Evolutionary conservation across 2,329 filamentous ascomycete genomes (phyloP), one percentile per base, ranked within the genome.

Genomic region (Zarea fungicola): DNA sequence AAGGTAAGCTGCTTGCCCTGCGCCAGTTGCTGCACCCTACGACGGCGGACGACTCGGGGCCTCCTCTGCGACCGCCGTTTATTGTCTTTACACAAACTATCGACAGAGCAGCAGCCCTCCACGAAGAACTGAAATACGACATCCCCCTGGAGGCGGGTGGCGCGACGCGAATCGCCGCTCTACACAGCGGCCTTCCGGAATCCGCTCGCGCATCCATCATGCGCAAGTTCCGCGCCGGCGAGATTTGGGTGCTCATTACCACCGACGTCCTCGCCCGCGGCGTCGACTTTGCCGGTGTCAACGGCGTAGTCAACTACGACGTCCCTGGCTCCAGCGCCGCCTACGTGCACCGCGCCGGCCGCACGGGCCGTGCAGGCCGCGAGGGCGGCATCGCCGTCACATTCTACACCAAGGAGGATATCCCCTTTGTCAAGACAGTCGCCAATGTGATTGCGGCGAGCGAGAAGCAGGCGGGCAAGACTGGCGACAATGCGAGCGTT

Each of bases 1-100:
- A 89, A 60, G 93, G 93, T 52, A 99, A 99, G 65, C 81, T 99
- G 25, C 82, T 96, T 48, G 91, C 89, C 6, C 77, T 99, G 11
- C 86, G 93, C 39, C 90, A 97, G 62, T 80, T 99, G 25, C 76
- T 97, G 2, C 90, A 89, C 57, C 91, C 92, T 0, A 79, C 78
- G 6, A 74, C 82, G 1, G 70, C 72, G 10, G 65, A 68, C 51
- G 69, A 73, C 55, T 75, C 82, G 0, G 76, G 79, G 9, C 75
- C 81, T 23, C 72, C 75, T 6, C 73, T 97, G 39, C 83, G 88
- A 1, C 89, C 93, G 0, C 93, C 93, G 0, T 96, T 96, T 69
- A 77, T 99, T 6, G 85, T 99, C 52, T 99, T 99, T 66, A 93
- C 92, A 0, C 93, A 99, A 69, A 96, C 92, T 1, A 96, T 99